Percentiles rank a stretch among this genome's conserved stretches.
phyloP scores from a whole-genome alignment of 371 early-diverging fungal genomes.

The Mucor velutinosus region DNA sequence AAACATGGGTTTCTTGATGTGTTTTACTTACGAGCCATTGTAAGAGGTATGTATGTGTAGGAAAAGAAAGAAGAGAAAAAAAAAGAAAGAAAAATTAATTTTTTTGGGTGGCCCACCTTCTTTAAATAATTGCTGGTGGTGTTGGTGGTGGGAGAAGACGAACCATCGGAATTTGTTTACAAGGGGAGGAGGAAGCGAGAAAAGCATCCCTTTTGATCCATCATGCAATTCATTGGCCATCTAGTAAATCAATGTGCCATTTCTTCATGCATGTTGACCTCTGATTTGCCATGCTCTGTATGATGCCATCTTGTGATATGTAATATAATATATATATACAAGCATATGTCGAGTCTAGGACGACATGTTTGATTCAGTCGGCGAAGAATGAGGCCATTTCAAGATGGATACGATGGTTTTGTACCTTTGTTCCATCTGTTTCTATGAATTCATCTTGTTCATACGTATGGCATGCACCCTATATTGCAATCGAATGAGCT shows the following conservation, averaged over 20 bases:
- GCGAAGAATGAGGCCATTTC: neutral
- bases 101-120: conserved; percentile 1
- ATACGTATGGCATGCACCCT: neutral
- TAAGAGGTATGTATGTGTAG: neutral
- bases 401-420: neutral
- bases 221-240: neutral
- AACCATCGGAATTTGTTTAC: neutral
- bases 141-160: neutral
- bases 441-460: neutral
- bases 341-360: too few relatives aligned
- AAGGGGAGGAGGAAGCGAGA: neutral
- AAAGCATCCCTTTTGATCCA: neutral
- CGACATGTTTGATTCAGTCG: neutral
- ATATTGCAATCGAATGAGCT: neutral
- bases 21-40: conserved; percentile 21
- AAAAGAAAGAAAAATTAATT: neutral
- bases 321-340: neutral
- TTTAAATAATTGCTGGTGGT: neutral
- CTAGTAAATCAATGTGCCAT: neutral
- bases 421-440: neutral
- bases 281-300: neutral
- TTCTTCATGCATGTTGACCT: neutral
- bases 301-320: neutral
- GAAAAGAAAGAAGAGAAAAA: conserved; percentile 6
- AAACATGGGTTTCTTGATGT: neutral